Evolutionary conservation across 176 grass and related monocot species (phyloP), one percentile per base, ranked within the genome.

Genomic region (Musa itinerans): DNA sequence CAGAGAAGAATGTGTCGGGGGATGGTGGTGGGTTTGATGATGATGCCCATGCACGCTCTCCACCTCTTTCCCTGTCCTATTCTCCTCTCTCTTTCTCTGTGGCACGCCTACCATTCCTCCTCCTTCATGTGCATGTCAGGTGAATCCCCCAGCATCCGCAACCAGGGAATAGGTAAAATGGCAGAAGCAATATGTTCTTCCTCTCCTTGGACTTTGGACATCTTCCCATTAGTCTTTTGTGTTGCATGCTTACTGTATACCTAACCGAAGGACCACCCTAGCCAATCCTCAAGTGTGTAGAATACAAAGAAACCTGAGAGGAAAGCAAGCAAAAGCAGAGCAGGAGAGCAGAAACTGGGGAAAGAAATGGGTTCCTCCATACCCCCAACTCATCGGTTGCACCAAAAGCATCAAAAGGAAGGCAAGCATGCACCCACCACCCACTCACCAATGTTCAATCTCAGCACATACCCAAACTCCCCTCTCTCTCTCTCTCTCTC

Each of bases 401-500:
- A 69, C 67, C 67, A 69, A 69, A 69, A 69, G 67, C 67, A 69
- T 48, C 67, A 69, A 69, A 69, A 69, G 17, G n/a, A 50, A 21
- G 17, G 34, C 34, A 16, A 10, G 64, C 26, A 50, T 50, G 34
- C 67, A 50, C 67, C 67, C 67, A 69, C 67, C 72, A 54, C 68
- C 67, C 67, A 69, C 67, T 69, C 34, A 50, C 34, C 67, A 69
- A 69, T 50, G 67, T 69, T 69, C 8, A 8, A 49, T 17, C n/a
- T 50, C 22, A 17, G 34, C 34, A 50, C 27, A 17, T 50, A 50
- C 5, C 67, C 48, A 69, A 69, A 50, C 67, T 69, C 67, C 67
- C 81, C 59, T 64, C 65, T 55, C 27, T 58, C 19, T 77, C 70
- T 74, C 50, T 49, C 76, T 22, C 72, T 76, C 71, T 21, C 53